A percentile compares a stretch with the other conserved stretches of the same genome.
Conservation (phyloP, 2,329 filamentous ascomycete genomes). For the Magnaporthiopsis incrustans region DNA sequence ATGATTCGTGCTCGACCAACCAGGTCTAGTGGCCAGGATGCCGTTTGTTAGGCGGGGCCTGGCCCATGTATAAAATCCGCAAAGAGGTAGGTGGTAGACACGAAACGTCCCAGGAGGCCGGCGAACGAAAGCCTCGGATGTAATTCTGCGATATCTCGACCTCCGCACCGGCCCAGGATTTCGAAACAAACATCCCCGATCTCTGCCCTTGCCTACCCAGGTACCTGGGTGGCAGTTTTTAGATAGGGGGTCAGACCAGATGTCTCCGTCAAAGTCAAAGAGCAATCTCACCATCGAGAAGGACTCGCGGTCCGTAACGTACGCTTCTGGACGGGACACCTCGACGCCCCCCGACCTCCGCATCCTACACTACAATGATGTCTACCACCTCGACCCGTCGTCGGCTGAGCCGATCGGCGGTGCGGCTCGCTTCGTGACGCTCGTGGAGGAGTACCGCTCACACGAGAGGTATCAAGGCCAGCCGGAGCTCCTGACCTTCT, state of each 20-base stretch:
- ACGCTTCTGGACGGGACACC: slow-evolving; percentile 19
- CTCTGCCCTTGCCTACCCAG: neutral
- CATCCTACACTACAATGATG: slow-evolving; percentile 88
- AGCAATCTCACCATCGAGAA: slow-evolving; percentile 6
- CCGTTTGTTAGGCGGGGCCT: neutral
- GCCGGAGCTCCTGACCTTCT: slow-evolving; percentile 65
- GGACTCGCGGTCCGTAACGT: slow-evolving; percentile 19
- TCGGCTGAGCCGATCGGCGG: slow-evolving; percentile 81
- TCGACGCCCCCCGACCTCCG: slow-evolving; percentile 56
- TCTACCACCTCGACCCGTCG: slow-evolving; percentile 73
- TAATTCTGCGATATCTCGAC: neutral
- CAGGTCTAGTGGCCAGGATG: neutral
- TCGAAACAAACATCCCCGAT: too few species aligned
- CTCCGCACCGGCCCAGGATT: too few species aligned
- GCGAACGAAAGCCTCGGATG: neutral
- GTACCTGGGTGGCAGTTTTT: neutral
- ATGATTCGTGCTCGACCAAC: neutral
- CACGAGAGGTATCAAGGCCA: slow-evolving; percentile 53
- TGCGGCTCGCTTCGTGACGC: slow-evolving; percentile 68
- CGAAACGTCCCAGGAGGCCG: neutral
- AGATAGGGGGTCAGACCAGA: neutral
- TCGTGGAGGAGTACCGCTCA: slow-evolving; percentile 66
- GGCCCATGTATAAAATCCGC: too few species aligned
- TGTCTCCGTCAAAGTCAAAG: slow-evolving; percentile 2
- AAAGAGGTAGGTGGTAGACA: too few species aligned